These are phyloP conservation scores for Magnaporthiopsis rhizophila DNA, from an alignment of 2,329 filamentous ascomycete genomes.

Conservation along the genomic window DNA sequence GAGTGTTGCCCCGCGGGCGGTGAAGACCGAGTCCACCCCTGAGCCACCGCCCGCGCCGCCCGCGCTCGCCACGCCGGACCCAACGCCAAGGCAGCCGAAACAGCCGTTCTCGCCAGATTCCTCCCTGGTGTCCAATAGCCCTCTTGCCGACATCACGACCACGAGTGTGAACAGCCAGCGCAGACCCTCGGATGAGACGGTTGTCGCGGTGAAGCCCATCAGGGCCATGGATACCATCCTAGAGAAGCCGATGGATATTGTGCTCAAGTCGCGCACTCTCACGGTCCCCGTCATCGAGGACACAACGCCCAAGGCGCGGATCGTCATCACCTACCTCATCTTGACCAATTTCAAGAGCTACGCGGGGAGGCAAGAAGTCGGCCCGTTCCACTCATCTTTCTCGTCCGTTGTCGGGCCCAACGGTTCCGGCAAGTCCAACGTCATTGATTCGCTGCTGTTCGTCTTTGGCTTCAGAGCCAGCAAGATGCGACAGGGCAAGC, in stretches of 20 bases:
- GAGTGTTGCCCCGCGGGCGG: slow-evolving; percentile 39
- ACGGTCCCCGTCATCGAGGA: slow-evolving; percentile 60
- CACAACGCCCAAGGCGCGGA: slow-evolving; percentile 69
- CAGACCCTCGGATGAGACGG: slow-evolving; percentile 37
- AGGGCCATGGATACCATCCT: slow-evolving; percentile 69
- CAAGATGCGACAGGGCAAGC: slow-evolving; percentile 99
- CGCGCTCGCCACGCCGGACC: slow-evolving; percentile 21
- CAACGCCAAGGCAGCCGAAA: slow-evolving; percentile 43
- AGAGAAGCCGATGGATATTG: slow-evolving; percentile 89
- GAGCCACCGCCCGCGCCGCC: slow-evolving; percentile 20
- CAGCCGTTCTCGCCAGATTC: slow-evolving; percentile 42
- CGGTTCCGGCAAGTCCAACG: slow-evolving; percentile 96
- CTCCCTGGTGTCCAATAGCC: slow-evolving; percentile 41
- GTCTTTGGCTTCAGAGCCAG: slow-evolving; percentile 99
- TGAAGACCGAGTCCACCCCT: slow-evolving; percentile 28
- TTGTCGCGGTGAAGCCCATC: slow-evolving; percentile 58
- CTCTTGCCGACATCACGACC: slow-evolving; percentile 67
- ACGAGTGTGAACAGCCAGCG: slow-evolving; percentile 55
- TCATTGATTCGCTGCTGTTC: slow-evolving; percentile 94
- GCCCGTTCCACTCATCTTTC: slow-evolving; percentile 94
- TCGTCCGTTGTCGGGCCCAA: slow-evolving; percentile 97
- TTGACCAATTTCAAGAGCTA: slow-evolving; percentile 99
- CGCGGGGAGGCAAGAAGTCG: slow-evolving; percentile 87
- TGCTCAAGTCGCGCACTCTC: slow-evolving; percentile 74
- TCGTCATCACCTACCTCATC: slow-evolving; percentile 86